These are phyloP conservation scores for Halophytophthora batemanensis DNA, from an alignment of 352 stramenopile species.

Conservation along the genomic window DNA sequence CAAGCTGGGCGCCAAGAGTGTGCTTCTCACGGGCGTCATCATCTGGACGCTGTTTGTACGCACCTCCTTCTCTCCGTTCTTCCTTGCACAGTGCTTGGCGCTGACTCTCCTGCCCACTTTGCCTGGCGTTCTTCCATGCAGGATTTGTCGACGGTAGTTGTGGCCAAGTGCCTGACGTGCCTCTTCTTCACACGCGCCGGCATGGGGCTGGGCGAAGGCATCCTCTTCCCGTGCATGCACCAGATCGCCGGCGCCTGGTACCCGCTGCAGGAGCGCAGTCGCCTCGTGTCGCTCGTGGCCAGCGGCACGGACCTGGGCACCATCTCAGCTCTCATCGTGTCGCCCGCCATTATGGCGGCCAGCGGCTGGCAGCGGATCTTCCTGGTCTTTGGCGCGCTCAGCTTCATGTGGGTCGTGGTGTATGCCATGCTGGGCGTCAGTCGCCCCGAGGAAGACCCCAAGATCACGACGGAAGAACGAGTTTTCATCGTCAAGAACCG, in stretches of 20 bases:
- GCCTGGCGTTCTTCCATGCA: conserved; percentile 6
- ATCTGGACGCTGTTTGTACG: conserved; percentile 82
- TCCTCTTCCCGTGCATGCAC: conserved; percentile 88
- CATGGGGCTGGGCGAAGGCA: conserved; percentile 85
- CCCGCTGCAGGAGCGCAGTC: conserved; percentile 75
- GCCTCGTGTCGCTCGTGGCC: conserved; percentile 71
- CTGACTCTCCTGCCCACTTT: conserved; percentile 2
- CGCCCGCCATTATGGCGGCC: conserved; percentile 58
- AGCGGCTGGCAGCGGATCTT: conserved; percentile 79
- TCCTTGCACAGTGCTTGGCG: too few relatives aligned
- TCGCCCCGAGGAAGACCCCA: conserved; percentile 57
- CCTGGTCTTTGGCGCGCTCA: conserved; percentile 66
- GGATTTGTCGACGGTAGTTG: conserved; percentile 73
- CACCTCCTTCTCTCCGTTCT: background rate
- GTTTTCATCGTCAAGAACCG: conserved; percentile 70
- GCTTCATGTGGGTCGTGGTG: conserved; percentile 68
- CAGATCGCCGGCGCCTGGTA: conserved; percentile 85
- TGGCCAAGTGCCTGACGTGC: conserved; percentile 53
- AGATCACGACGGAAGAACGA: conserved; percentile 55
- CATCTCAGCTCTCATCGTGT: conserved; percentile 74
- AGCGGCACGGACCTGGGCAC: conserved; percentile 82
- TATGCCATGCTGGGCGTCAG: conserved; percentile 63
- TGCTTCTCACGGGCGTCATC: conserved; percentile 72
- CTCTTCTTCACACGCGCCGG: conserved; percentile 73
- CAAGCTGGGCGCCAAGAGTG: conserved; percentile 66